Percentiles rank a stretch among this genome's conserved stretches.
These are phyloP conservation scores for Coniosporium tulheliwenetii DNA, from an alignment of 2,329 filamentous ascomycete genomes.

Conservation along the genomic window DNA sequence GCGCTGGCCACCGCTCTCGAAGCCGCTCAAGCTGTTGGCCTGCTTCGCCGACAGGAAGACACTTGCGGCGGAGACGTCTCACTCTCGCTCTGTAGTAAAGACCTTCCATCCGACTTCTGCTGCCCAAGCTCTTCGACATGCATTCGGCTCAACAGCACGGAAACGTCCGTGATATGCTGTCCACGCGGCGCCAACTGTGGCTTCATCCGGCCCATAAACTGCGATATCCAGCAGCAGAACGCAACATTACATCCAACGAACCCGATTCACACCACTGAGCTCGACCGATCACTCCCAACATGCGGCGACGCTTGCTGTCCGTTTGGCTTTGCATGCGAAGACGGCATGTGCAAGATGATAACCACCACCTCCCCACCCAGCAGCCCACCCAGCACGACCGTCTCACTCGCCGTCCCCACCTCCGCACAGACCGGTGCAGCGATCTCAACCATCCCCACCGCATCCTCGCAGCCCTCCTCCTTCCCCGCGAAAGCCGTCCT, in stretches of 20 bases:
- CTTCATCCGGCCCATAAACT: constrained; percentile 48
- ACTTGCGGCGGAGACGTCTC: constrained; percentile 35
- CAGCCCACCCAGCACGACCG: neutral
- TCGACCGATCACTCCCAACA: constrained; percentile 36
- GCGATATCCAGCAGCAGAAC: constrained; percentile 47
- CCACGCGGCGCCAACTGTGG: constrained; percentile 41
- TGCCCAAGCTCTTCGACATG: constrained; percentile 42
- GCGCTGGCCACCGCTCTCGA: constrained; percentile 10
- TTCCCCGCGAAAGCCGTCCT: constrained; percentile 17
- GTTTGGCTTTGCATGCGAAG: constrained; percentile 51
- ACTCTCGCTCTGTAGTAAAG: constrained; percentile 35
- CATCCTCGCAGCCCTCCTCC: constrained; percentile 1
- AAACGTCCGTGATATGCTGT: constrained; percentile 59
- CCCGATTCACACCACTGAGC: constrained; percentile 50
- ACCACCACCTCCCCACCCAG: constrained; percentile 1
- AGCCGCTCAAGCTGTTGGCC: constrained; percentile 11
- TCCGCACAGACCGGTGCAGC: neutral
- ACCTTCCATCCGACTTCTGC: constrained; percentile 51
- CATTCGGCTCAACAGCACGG: constrained; percentile 40
- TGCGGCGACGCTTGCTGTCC: constrained; percentile 55
- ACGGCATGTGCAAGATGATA: constrained; percentile 29
- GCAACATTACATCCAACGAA: constrained; percentile 38
- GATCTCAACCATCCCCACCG: constrained; percentile 3
- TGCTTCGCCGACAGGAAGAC: constrained; percentile 10
- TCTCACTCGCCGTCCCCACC: neutral